A percentile compares a stretch with the other conserved stretches of the same genome.
Conservation (phyloP, 1,139 yeast species). For the Geotrichum histeridarum region DNA sequence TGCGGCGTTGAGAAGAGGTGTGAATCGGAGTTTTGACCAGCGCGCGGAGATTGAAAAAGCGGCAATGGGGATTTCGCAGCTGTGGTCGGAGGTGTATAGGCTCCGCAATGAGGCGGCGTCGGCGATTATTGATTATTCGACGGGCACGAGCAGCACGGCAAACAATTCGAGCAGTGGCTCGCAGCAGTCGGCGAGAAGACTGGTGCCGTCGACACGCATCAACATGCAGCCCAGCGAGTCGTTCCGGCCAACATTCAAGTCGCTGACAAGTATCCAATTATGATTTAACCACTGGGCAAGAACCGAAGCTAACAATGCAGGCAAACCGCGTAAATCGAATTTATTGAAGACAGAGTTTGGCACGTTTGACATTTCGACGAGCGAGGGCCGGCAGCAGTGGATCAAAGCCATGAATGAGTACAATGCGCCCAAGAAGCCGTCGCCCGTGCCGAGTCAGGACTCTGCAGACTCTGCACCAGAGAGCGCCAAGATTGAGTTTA, state of each 20-base stretch:
- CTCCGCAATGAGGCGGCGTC: conserved; percentile 7
- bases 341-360: conserved; percentile 37
- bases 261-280: not conserved
- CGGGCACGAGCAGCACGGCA: conserved; percentile 2
- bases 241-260: not conserved
- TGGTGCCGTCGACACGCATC: too few relatives aligned
- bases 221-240: too few relatives aligned
- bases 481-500: conserved; percentile 18
- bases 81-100: conserved; percentile 14
- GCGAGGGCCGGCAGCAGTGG: conserved; percentile 30
- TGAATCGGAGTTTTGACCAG: conserved; percentile 5
- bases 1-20: not conserved
- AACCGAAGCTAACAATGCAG: not conserved
- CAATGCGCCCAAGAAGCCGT: conserved; percentile 8
- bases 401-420: conserved; percentile 21
- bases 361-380: conserved; percentile 30
- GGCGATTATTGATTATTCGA: conserved; percentile 13
- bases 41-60: conserved; percentile 13
- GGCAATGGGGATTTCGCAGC: conserved; percentile 11
- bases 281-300: not conserved
- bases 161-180: conserved; percentile 1
- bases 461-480: conserved; percentile 7
- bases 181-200: too few relatives aligned
- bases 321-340: conserved; percentile 30
- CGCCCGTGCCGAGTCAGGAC: conserved; percentile 6